phyloP scores from a whole-genome alignment of 495 filamentous ascomycete genomes.

The Xylaria bambusicola region DNA sequence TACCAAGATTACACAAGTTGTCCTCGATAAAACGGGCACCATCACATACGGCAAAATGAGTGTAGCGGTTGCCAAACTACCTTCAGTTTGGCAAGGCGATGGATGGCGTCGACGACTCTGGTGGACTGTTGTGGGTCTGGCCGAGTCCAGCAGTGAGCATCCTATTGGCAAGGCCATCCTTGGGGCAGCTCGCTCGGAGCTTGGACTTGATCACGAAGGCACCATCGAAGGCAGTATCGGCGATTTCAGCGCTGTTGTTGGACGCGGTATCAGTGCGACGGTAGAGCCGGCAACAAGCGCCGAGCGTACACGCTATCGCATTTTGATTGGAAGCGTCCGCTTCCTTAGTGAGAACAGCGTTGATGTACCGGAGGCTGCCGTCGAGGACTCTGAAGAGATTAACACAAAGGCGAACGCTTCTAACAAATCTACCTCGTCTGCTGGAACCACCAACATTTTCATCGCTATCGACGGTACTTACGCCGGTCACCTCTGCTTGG shows the following conservation, averaged over 20 bases:
- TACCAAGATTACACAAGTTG: slow-evolving; percentile 86
- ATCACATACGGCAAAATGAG: slow-evolving; percentile 94
- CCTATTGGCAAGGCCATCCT: slow-evolving; percentile 88
- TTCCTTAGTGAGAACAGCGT: slow-evolving; percentile 73
- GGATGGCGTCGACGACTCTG: slow-evolving; percentile 74
- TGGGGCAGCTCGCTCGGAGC: slow-evolving; percentile 67
- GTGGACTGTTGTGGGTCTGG: slow-evolving; percentile 92
- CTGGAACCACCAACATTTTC: slow-evolving; percentile 87
- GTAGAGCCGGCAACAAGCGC: slow-evolving; percentile 73
- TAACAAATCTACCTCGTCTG: slow-evolving; percentile 33
- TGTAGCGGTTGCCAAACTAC: slow-evolving; percentile 69
- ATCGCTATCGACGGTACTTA: slow-evolving; percentile 81
- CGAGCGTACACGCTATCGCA: slow-evolving; percentile 68
- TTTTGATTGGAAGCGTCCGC: slow-evolving; percentile 78
- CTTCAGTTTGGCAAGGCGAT: slow-evolving; percentile 66
- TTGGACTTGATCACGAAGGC: slow-evolving; percentile 70
- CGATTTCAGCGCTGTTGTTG: slow-evolving; percentile 81
- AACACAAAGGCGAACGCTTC: slow-evolving; percentile 47
- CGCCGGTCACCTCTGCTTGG: slow-evolving; percentile 77
- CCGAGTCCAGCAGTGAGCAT: slow-evolving; percentile 93
- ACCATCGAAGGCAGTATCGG: slow-evolving; percentile 78
- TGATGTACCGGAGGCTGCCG: slow-evolving; percentile 61
- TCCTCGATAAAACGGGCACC: slow-evolving; percentile 99
- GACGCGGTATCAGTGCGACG: slow-evolving; percentile 78
- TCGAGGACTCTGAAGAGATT: slow-evolving; percentile 55